phyloP scores from a whole-genome alignment of 495 filamentous ascomycete genomes.

The Aspergillus campestris region DNA sequence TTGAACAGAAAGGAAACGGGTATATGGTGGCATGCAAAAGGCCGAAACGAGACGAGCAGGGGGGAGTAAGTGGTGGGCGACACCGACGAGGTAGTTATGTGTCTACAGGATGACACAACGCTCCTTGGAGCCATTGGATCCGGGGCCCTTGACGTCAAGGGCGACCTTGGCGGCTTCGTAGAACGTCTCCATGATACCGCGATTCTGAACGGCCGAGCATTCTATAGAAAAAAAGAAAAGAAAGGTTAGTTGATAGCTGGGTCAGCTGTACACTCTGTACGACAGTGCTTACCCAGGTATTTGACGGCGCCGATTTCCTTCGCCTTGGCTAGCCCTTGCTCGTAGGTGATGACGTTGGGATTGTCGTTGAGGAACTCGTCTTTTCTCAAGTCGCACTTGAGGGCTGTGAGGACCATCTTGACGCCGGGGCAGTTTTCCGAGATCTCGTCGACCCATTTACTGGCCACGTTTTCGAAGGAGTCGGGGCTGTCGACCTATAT shows the following conservation, averaged over 20 bases:
- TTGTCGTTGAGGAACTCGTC: conserved; percentile 50
- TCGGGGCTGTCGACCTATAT: conserved; percentile 77
- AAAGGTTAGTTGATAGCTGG: background rate
- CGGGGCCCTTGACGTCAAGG: conserved; percentile 64
- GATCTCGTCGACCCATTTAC: conserved; percentile 97
- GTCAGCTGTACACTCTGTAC: too few relatives aligned
- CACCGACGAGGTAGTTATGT: background rate
- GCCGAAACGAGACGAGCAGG: conserved; percentile 1
- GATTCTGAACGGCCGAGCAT: conserved; percentile 95
- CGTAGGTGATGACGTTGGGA: conserved; percentile 71
- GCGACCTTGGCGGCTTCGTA: conserved; percentile 98
- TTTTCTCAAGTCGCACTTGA: conserved; percentile 94
- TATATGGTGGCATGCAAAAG: conserved; percentile 6
- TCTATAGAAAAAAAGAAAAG: conserved; percentile 42
- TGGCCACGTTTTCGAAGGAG: conserved; percentile 95
- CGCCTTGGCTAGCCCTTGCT: conserved; percentile 87
- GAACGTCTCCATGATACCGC: conserved; percentile 96
- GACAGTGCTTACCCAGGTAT: conserved; percentile 62
- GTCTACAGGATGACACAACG: conserved; percentile 29
- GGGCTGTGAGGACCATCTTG: conserved; percentile 87
- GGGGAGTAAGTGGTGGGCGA: background rate
- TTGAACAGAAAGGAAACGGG: conserved; percentile 2
- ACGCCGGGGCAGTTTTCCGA: conserved; percentile 94
- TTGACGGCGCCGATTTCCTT: conserved; percentile 80
- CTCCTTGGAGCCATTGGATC: conserved; percentile 24